A percentile compares a stretch with the other conserved stretches of the same genome.
Conservation (phyloP, 2,329 filamentous ascomycete genomes). For the Neonectria ditissima region DNA sequence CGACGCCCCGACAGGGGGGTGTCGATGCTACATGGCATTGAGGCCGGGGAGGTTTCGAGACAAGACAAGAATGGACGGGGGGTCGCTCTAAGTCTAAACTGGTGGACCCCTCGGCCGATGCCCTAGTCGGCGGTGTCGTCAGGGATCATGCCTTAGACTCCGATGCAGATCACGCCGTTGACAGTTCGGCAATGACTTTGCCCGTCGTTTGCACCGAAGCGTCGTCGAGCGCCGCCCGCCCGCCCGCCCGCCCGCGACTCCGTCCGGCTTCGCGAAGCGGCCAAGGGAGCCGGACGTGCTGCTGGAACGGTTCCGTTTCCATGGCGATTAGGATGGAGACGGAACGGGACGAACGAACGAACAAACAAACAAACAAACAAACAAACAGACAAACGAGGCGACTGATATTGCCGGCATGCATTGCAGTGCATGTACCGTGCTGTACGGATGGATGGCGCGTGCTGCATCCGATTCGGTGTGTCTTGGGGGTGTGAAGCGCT, state of each 20-base stretch:
- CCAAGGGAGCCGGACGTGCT: too few relatives aligned
- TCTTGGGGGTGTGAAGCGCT: too few relatives aligned
- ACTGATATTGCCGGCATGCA: too few relatives aligned
- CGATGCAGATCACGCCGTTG: constrained; percentile 48
- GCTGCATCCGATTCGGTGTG: too few relatives aligned
- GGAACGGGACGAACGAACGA: too few relatives aligned
- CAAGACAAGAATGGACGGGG: constrained; percentile 40
- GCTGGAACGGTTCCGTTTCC: too few relatives aligned
- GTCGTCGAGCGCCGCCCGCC: constrained; percentile 25
- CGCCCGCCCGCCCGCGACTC: constrained; percentile 27
- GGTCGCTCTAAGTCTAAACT: constrained; percentile 40
- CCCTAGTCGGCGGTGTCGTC: constrained; percentile 31
- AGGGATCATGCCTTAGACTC: constrained; percentile 46
- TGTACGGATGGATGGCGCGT: too few relatives aligned
- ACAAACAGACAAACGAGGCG: too few relatives aligned
- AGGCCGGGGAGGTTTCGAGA: constrained; percentile 40
- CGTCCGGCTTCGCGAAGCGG: constrained; percentile 13
- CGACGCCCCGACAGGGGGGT: constrained; percentile 17
- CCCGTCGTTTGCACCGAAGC: constrained; percentile 27
- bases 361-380: too few relatives aligned
- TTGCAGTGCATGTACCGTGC: too few relatives aligned
- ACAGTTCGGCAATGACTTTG: constrained; percentile 43
- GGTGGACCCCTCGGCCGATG: constrained; percentile 36
- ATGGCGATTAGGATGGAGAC: too few relatives aligned
- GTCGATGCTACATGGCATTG: constrained; percentile 15